A percentile compares a stretch with the other conserved stretches of the same genome.
These are phyloP conservation scores for Torrubiella hemipterigena DNA, from an alignment of 2,329 filamentous ascomycete species.

Conservation along the genomic window DNA sequence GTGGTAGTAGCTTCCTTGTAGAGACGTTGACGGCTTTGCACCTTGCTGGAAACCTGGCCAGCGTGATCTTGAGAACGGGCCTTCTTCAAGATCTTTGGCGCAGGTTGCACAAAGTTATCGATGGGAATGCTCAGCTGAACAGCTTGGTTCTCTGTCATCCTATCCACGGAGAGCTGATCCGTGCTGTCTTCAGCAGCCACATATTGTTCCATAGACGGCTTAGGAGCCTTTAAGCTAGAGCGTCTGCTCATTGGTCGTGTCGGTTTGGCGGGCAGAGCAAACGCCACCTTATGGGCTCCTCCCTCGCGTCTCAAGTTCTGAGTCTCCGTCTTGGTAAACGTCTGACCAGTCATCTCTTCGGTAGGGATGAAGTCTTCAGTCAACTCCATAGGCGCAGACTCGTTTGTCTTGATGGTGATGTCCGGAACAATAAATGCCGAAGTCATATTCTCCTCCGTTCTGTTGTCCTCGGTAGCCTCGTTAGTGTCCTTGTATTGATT, in stretches of 20 bases:
- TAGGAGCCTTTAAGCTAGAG: constrained; percentile 15
- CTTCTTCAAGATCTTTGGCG: too few species aligned
- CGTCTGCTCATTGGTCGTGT: constrained; percentile 24
- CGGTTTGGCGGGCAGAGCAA: constrained; percentile 25
- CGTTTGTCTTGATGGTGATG: constrained; percentile 38
- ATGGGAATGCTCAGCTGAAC: constrained; percentile 18
- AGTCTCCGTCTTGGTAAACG: constrained; percentile 16
- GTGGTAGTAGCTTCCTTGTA: too few species aligned
- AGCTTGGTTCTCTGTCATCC: constrained; percentile 20
- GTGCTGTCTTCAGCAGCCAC: constrained; percentile 20
- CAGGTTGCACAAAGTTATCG: not conserved
- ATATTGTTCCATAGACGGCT: too few species aligned
- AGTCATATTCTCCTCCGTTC: constrained; percentile 42
- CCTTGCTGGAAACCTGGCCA: too few species aligned
- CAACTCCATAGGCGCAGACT: constrained; percentile 16
- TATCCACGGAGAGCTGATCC: constrained; percentile 19
- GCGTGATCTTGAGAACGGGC: too few species aligned
- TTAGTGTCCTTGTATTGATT: constrained; percentile 16
- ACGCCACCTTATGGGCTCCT: constrained; percentile 26
- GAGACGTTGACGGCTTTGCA: too few species aligned
- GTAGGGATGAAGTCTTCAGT: too few species aligned
- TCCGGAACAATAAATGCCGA: constrained; percentile 48
- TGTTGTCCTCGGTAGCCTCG: too few species aligned
- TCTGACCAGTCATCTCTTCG: constrained; percentile 14
- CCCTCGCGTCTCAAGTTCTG: constrained; percentile 12